Evolutionary conservation across 2,329 filamentous ascomycete species (phyloP).

Genomic region (Aspergillus sp.): DNA sequence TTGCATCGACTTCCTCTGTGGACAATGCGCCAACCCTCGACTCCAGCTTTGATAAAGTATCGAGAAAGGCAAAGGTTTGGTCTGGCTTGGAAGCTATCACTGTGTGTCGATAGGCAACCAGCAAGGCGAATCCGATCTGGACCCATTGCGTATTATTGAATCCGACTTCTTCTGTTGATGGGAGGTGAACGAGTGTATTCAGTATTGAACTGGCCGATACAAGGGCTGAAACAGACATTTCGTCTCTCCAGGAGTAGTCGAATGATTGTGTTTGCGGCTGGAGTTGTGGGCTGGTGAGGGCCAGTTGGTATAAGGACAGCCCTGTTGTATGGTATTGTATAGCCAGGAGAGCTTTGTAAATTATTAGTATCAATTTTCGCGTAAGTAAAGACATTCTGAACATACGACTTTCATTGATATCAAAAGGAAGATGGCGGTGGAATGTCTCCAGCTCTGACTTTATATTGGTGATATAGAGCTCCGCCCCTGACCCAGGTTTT

Average conservation of each 20-base stretch:
- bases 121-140: constrained; percentile 36
- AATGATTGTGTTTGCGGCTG: neutral
- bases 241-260: neutral
- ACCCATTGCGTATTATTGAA: constrained; percentile 44
- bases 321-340: neutral
- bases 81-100: neutral
- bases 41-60: neutral
- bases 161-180: constrained; percentile 32
- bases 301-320: neutral
- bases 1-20: neutral
- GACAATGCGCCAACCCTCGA: neutral
- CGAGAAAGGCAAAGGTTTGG: neutral
- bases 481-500: neutral
- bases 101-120: constrained; percentile 17
- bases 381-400: too few relatives aligned
- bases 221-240: neutral
- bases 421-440: neutral
- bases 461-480: neutral
- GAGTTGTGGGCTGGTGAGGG: neutral
- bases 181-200: constrained; percentile 32
- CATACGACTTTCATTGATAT: neutral
- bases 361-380: neutral
- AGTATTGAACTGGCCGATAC: neutral
- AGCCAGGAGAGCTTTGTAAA: neutral
- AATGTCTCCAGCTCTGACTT: neutral